These are phyloP conservation scores for Entoloma clypeatum DNA, from an alignment of 1,284 basidiomycete species.

Conservation along the genomic window DNA sequence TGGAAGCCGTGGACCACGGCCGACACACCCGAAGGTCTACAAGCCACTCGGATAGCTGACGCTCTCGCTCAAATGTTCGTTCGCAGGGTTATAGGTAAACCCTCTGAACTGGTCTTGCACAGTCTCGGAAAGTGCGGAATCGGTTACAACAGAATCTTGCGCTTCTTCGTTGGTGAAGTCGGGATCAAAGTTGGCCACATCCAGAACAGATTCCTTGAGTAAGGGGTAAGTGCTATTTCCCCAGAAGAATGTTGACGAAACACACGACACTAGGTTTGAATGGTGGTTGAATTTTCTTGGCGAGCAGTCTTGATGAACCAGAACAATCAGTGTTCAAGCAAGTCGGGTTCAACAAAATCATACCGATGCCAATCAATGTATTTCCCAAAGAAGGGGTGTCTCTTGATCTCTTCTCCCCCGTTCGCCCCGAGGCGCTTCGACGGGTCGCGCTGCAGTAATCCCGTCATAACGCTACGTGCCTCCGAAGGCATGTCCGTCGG, in stretches of 20 bases:
- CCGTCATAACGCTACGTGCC: constrained; percentile 85
- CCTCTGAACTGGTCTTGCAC: constrained; percentile 94
- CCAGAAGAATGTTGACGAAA: neutral
- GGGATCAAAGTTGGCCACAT: constrained; percentile 90
- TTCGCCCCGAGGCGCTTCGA: constrained; percentile 81
- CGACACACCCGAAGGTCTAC: constrained; percentile 16
- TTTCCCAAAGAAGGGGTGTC: constrained; percentile 92
- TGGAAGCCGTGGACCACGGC: constrained; percentile 4
- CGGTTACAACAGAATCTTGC: constrained; percentile 91
- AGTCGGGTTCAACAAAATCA: constrained; percentile 17
- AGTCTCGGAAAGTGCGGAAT: constrained; percentile 88
- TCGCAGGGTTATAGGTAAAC: constrained; percentile 80
- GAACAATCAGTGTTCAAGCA: constrained; percentile 1
- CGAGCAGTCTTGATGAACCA: constrained; percentile 55
- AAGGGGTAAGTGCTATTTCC: neutral
- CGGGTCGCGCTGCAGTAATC: constrained; percentile 88
- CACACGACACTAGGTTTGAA: constrained; percentile 96
- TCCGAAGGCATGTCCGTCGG: constrained; percentile 88
- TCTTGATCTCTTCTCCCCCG: constrained; percentile 96
- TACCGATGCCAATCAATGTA: constrained; percentile 89
- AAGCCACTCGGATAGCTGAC: constrained; percentile 54
- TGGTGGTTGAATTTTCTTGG: constrained; percentile 96
- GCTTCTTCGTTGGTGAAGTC: constrained; percentile 94
- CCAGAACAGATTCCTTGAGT: constrained; percentile 70
- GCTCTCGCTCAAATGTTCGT: constrained; percentile 77